Base-by-base conservation (phyloP, 108 stramenopile genomes). In the Fistulifera pelliculosa region DNA sequence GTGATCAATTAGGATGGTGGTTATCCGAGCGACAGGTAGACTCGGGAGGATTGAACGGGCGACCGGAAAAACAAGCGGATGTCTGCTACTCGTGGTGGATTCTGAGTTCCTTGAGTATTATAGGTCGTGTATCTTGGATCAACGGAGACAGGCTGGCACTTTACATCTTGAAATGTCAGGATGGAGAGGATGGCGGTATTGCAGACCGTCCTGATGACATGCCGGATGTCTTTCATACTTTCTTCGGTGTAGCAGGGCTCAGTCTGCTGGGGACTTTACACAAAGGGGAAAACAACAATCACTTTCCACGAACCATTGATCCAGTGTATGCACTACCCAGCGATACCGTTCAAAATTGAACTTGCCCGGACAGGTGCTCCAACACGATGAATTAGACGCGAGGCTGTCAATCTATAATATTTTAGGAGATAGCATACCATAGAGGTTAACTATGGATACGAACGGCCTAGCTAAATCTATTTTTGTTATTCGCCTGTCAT, bases 51-150 rank as follows among this genome's bases (percentile, higher is more conserved):
- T 55, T 90, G 26, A 99, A 99, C 69, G 98, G 98, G 3, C 69
- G 98, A 24, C 96, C 97, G 0, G 98, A 98, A 65, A 98, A 99
- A 69, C 97, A 98, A 56, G 95, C 97, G 0, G 99, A 99, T 67
- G 99, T 99, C 1, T 99, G 99, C 62, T 99, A 99, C 73, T 89
- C 86, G 27, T 99, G 97, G 96, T 99, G 99, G 99, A 97, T 96
- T 56, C 67, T 99, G 19, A 81, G 81, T 18, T 77, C 77, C 8
- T 63, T 99, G 42, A 75, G 68, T n/a, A 98, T 99, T 21, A 60
- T 98, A 25, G 97, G 94, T 16, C 64, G 84, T 61, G 83, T 84
- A n/a, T 70, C 80, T 47, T 98, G 94, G 93, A 97, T 98, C 39
- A 74, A 89, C 45, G 54, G 68, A 24, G 67, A 74, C 22, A 77